These are phyloP conservation scores for Trichoderma harzianum DNA, from an alignment of 2,329 filamentous ascomycete species.

Conservation along the genomic window DNA sequence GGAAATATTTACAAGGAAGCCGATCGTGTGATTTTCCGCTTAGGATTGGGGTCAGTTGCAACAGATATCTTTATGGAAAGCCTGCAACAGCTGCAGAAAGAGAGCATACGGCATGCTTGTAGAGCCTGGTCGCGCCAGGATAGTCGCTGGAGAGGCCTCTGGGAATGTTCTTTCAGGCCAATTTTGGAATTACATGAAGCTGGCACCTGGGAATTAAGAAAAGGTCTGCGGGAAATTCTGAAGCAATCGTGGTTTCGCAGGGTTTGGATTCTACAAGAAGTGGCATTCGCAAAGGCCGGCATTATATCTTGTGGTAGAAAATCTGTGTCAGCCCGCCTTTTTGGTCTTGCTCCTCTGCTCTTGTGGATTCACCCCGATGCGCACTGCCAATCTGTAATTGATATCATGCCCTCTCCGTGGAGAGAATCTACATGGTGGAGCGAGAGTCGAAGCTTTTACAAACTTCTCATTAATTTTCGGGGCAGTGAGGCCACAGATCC, in stretches of 20 bases:
- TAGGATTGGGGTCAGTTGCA: not conserved
- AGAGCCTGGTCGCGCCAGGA: not conserved
- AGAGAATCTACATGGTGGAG: not conserved
- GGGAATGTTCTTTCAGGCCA: not conserved
- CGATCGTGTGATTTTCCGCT: constrained; percentile 9
- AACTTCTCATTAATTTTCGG: not conserved
- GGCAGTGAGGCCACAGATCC: not conserved
- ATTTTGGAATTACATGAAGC: rapidly evolving
- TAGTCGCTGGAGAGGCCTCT: not conserved
- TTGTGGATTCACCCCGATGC: not conserved
- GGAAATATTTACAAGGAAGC: constrained; percentile 14
- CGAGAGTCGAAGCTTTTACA: not conserved
- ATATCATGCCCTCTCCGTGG: not conserved
- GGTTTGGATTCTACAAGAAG: not conserved
- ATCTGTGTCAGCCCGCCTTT: not conserved
- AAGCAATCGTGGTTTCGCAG: not conserved
- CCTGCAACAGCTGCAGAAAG: not conserved
- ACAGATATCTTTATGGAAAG: constrained; percentile 10
- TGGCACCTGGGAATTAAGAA: rapidly evolving
- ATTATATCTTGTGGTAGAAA: not conserved
- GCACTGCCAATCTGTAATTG: not conserved
- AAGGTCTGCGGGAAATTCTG: not conserved
- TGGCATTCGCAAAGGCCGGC: not conserved
- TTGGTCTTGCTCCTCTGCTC: not conserved
- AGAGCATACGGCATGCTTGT: not conserved